Evolutionary conservation across 2,329 filamentous ascomycete genomes (phyloP).

Genomic region (Hortaea sp.): DNA sequence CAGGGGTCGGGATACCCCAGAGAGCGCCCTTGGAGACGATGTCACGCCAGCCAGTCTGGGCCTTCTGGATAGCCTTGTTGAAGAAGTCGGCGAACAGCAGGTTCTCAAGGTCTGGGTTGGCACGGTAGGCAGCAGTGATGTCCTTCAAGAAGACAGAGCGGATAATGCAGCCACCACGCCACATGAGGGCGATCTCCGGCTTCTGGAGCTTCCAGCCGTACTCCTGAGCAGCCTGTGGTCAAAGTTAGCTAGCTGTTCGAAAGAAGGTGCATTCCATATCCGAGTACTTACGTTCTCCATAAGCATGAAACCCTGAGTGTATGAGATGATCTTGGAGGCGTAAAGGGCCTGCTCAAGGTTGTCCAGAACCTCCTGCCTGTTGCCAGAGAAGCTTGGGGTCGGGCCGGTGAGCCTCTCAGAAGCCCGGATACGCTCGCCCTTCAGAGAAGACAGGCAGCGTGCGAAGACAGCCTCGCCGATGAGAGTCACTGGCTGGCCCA

Average conservation of each 20-base stretch:
- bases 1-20: conserved; percentile 90
- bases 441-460: conserved; percentile 87
- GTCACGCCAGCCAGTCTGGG: conserved; percentile 81
- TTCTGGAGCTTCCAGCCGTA: conserved; percentile 99
- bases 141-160: conserved; percentile 99
- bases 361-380: conserved; percentile 87
- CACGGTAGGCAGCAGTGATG: conserved; percentile 94
- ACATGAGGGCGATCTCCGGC: conserved; percentile 99
- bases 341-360: conserved; percentile 98
- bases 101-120: conserved; percentile 91
- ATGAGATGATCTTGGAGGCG: conserved; percentile 99
- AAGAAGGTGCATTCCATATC: no score
- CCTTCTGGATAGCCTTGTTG: conserved; percentile 97
- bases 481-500: conserved; percentile 95
- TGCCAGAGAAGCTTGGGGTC: conserved; percentile 68
- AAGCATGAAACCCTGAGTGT: conserved; percentile 99
- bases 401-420: conserved; percentile 70
- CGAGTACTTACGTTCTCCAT: conserved; percentile 74
- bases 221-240: conserved; percentile 77
- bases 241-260: conserved; percentile 3
- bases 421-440: conserved; percentile 81
- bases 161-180: conserved; percentile 99
- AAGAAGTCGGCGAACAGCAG: conserved; percentile 98
- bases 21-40: conserved; percentile 85
- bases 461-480: conserved; percentile 96